phyloP scores from a whole-genome alignment of 1,284 basidiomycete species.

The Malassezia equina region DNA sequence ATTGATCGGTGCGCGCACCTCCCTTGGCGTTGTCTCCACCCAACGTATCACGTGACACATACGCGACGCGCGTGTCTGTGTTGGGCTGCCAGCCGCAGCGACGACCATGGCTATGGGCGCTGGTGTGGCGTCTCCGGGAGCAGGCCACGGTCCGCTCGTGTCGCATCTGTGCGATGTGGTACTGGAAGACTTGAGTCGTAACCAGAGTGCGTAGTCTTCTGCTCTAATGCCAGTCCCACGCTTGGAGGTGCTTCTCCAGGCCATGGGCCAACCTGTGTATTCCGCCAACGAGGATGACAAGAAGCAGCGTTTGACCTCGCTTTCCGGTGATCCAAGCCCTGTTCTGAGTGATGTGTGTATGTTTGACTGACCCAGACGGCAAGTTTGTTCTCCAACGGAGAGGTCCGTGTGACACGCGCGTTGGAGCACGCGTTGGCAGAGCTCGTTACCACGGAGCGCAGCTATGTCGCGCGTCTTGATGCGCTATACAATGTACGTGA shows the following conservation, averaged over 20 bases:
- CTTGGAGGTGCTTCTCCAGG: slow-evolving; percentile 12
- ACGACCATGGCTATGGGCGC: slow-evolving; percentile 2
- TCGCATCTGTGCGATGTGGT: slow-evolving; percentile 13
- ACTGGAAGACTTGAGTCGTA: slow-evolving; percentile 5
- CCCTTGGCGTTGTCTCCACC: not conserved
- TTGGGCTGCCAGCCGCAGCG: not conserved
- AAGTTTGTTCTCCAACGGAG: not conserved
- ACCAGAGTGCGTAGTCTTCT: slow-evolving; percentile 1
- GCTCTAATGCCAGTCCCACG: slow-evolving; percentile 2
- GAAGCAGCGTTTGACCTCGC: not conserved
- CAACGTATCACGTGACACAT: not conserved
- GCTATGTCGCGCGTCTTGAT: slow-evolving; percentile 41
- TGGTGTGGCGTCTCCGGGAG: not conserved
- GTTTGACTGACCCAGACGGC: not conserved
- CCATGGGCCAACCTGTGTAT: slow-evolving; percentile 9
- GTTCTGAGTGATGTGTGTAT: slow-evolving; percentile 4
- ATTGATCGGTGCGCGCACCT: not conserved
- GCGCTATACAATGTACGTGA: slow-evolving; percentile 23
- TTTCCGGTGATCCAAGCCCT: slow-evolving; percentile 8
- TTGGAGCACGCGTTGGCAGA: slow-evolving; percentile 21
- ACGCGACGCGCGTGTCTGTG: not conserved
- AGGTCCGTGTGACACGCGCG: slow-evolving; percentile 1
- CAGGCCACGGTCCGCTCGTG: not conserved
- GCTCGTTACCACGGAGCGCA: slow-evolving; percentile 43
- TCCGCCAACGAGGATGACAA: slow-evolving; percentile 1